Percentiles rank a stretch among this genome's conserved stretches.
Conservation (phyloP, 495 filamentous ascomycete species). For the Aspergillus sparsus region DNA sequence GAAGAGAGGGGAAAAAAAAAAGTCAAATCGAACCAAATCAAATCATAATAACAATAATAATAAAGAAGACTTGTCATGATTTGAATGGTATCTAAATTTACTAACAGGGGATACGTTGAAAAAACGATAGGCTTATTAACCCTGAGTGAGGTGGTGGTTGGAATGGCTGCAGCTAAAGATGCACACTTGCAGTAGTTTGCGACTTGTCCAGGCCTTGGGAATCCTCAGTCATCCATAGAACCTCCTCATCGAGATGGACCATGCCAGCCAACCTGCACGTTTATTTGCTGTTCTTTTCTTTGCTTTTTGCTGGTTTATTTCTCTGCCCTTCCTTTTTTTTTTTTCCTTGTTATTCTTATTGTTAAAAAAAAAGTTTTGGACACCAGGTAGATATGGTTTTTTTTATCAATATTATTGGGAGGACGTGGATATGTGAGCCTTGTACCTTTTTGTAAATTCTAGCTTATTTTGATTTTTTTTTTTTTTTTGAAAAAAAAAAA, state of each 20-base stretch:
- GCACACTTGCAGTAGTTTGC: slow-evolving; percentile 27
- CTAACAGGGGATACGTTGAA: too few relatives aligned
- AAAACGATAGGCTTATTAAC: too few relatives aligned
- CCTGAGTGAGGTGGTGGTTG: slow-evolving; percentile 14
- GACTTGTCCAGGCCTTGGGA: slow-evolving; percentile 11
- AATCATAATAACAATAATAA: background rate
- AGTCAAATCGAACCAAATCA: background rate
- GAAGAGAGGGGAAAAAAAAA: background rate
- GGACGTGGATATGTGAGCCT: too few relatives aligned
- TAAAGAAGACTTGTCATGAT: background rate
- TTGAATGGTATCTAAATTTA: too few relatives aligned
- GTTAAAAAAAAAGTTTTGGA: background rate
- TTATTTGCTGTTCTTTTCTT: slow-evolving; percentile 17
- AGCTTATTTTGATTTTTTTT: too few relatives aligned
- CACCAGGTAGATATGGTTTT: background rate
- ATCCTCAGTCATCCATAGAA: background rate
- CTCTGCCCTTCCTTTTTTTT: slow-evolving; percentile 1
- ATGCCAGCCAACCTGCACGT: slow-evolving; percentile 16
- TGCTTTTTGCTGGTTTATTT: slow-evolving; percentile 10
- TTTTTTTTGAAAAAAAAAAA: too few relatives aligned
- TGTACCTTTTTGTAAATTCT: too few relatives aligned
- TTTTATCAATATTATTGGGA: too few relatives aligned
- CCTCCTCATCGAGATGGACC: background rate
- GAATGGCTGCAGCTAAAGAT: slow-evolving; percentile 22
- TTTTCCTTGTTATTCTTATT: background rate